These are phyloP conservation scores for Ceratocystis eucalypticola DNA, from an alignment of 2,329 filamentous ascomycete genomes.

Conservation along the genomic window DNA sequence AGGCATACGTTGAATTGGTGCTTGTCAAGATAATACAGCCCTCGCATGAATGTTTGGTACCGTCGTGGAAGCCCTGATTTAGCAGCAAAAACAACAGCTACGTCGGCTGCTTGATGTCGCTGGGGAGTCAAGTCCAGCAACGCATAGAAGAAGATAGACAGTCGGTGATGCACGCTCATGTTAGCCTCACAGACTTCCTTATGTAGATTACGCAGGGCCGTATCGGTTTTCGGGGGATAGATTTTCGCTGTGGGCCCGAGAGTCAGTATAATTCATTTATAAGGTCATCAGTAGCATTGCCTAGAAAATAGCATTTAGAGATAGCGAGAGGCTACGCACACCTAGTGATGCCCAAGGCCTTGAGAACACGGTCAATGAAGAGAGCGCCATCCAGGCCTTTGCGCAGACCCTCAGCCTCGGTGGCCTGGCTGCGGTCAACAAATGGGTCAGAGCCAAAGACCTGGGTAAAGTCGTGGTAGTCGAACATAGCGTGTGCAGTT, in stretches of 20 bases:
- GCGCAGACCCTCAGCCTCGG: slow-evolving; percentile 52
- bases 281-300: not conserved
- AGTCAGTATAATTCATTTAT: not conserved
- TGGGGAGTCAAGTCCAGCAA: slow-evolving; percentile 54
- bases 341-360: slow-evolving; percentile 53
- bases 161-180: slow-evolving; percentile 61
- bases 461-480: slow-evolving; percentile 52
- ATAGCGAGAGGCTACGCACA: slow-evolving; percentile 27
- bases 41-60: slow-evolving; percentile 69
- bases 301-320: not conserved
- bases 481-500: slow-evolving; percentile 35
- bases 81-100: slow-evolving; percentile 44
- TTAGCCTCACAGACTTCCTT: slow-evolving; percentile 50
- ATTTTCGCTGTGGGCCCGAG: slow-evolving; percentile 36
- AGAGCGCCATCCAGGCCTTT: slow-evolving; percentile 55
- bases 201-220: slow-evolving; percentile 55
- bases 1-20: slow-evolving; percentile 47
- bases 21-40: slow-evolving; percentile 67
- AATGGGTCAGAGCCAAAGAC: slow-evolving; percentile 51
- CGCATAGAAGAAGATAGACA: slow-evolving; percentile 72
- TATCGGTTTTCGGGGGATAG: slow-evolving; percentile 62
- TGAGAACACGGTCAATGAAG: slow-evolving; percentile 68
- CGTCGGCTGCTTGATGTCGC: slow-evolving; percentile 33
- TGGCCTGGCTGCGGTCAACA: slow-evolving; percentile 43
- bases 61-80: slow-evolving; percentile 55